Evolutionary conservation across 352 stramenopile species (phyloP).

Genomic region (Phytophthora kernoviae): DNA sequence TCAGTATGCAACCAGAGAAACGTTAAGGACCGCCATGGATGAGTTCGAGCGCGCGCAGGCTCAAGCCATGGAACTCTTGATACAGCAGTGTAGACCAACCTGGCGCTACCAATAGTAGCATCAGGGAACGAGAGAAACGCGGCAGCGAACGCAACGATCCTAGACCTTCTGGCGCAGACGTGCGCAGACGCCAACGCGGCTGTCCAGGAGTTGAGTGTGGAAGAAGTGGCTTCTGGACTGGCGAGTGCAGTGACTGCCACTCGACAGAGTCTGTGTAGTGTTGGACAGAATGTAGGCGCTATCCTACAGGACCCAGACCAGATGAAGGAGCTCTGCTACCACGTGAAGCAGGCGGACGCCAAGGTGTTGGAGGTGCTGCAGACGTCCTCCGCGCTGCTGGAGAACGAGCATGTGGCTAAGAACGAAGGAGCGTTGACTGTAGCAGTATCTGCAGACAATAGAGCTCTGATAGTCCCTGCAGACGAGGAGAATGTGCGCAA

Average conservation of each 20-base stretch:
- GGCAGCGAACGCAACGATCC: conserved; percentile 47
- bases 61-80: conserved; percentile 59
- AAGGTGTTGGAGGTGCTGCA: conserved; percentile 52
- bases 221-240: conserved; percentile 59
- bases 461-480: conserved; percentile 23
- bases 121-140: conserved; percentile 17
- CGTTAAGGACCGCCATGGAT: conserved; percentile 26
- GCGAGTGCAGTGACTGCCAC: conserved; percentile 60
- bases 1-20: too few relatives aligned
- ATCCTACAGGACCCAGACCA: conserved; percentile 72
- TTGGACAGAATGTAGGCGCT: conserved; percentile 55
- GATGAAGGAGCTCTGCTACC: conserved; percentile 58
- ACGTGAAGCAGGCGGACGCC: conserved; percentile 54
- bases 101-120: neutral
- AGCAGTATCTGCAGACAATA: conserved; percentile 1
- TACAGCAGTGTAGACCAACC: conserved; percentile 51
- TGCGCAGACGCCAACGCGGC: conserved; percentile 66
- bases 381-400: conserved; percentile 26
- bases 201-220: conserved; percentile 54
- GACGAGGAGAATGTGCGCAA: conserved; percentile 77
- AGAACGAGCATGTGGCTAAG: conserved; percentile 13
- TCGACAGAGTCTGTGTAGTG: conserved; percentile 64
- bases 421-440: conserved; percentile 13
- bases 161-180: conserved; percentile 68
- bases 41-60: conserved; percentile 57